Percentiles rank a stretch among this genome's conserved stretches.
phyloP scores from a whole-genome alignment of 129 eudicot species.

The Arctium lappa region DNA sequence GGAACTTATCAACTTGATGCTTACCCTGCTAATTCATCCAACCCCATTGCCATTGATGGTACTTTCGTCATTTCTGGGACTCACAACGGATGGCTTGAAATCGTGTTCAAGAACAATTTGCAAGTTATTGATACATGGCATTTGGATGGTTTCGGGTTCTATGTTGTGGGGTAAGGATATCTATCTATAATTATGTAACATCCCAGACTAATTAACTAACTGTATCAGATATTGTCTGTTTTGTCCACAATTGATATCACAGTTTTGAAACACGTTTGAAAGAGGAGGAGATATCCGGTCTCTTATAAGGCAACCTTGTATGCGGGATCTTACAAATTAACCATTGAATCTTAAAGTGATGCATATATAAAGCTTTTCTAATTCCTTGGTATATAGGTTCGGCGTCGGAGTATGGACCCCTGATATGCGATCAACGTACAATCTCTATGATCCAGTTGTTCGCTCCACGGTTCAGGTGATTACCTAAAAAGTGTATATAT shows the following conservation, averaged over 20 bases:
- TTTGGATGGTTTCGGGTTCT: constrained; percentile 56
- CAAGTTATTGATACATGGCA: constrained; percentile 47
- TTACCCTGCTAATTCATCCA: constrained; percentile 28
- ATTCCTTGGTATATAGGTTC: constrained; percentile 32
- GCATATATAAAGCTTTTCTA: neutral
- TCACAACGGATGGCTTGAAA: constrained; percentile 60
- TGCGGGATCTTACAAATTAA: neutral
- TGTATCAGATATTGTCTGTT: too few species aligned
- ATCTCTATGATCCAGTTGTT: constrained; percentile 69
- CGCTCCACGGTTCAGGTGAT: constrained; percentile 73
- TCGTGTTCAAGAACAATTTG: constrained; percentile 40
- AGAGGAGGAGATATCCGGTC: too few species aligned
- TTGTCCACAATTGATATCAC: too few species aligned
- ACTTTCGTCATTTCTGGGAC: constrained; percentile 44
- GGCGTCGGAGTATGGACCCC: constrained; percentile 64
- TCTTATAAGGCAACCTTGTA: too few species aligned
- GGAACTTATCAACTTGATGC: constrained; percentile 51
- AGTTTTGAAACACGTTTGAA: too few species aligned
- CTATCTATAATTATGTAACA: neutral
- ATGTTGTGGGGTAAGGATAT: constrained; percentile 47
- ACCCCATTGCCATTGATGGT: constrained; percentile 30
- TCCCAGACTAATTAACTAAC: too few species aligned
- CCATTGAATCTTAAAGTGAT: neutral
- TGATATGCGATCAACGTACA: constrained; percentile 42
- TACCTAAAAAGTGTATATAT: neutral